phyloP scores from a whole-genome alignment of 768 basidiomycete genomes.

The Gymnopilus dilepis region DNA sequence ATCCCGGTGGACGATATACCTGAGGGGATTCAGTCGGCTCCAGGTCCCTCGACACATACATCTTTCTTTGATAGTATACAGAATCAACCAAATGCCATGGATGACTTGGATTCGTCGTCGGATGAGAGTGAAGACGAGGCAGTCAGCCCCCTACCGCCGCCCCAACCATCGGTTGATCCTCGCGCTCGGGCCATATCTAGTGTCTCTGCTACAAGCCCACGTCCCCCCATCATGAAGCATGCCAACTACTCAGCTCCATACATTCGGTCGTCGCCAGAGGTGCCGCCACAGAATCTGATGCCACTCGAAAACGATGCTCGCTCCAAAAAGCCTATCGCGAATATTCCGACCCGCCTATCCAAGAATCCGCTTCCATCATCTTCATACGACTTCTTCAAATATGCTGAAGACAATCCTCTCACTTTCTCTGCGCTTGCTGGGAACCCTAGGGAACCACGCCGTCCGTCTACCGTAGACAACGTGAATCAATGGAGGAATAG shows the following conservation, averaged over 20 bases:
- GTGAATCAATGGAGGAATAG: conserved; percentile 40
- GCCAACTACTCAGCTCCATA: conserved; percentile 77
- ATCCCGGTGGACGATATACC: conserved; percentile 51
- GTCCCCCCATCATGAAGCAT: conserved; percentile 61
- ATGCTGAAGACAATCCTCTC: conserved; percentile 47
- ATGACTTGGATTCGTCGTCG: conserved; percentile 70
- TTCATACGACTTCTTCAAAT: conserved; percentile 52
- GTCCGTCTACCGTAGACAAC: conserved; percentile 36
- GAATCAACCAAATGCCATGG: conserved; percentile 71
- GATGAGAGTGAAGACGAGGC: conserved; percentile 44
- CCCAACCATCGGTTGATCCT: conserved; percentile 37
- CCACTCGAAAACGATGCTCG: conserved; percentile 34
- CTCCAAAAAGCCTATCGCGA: conserved; percentile 56
- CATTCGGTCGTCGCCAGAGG: conserved; percentile 42
- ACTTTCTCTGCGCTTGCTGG: conserved; percentile 16
- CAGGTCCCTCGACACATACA: conserved; percentile 66
- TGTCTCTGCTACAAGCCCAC: conserved; percentile 33
- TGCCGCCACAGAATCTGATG: conserved; percentile 31
- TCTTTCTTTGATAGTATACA: conserved; percentile 82
- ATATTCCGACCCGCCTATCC: conserved; percentile 47
- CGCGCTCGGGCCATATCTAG: conserved; percentile 45
- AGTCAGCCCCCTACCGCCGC: conserved; percentile 21
- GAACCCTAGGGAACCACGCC: conserved; percentile 19
- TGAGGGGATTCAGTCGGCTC: conserved; percentile 60
- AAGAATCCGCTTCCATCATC: conserved; percentile 41